Percentiles rank a stretch among this genome's conserved stretches.
These are phyloP conservation scores for Acer negundo DNA, from an alignment of 345 rosid genomes.

Conservation along the genomic window DNA sequence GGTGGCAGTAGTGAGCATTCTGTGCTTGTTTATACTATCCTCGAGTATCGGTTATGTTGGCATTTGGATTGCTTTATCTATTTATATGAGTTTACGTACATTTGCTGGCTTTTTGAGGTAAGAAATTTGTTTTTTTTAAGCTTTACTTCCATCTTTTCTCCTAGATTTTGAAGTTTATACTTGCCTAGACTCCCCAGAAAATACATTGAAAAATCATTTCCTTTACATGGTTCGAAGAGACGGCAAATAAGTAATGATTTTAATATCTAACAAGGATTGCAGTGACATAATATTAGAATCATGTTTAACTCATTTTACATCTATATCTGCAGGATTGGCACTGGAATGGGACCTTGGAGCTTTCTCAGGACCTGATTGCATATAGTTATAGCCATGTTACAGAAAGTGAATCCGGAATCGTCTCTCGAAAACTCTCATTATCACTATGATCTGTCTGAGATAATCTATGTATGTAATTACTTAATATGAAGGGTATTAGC, in stretches of 20 bases:
- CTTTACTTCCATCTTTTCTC: not conserved
- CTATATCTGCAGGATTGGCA: constrained; percentile 36
- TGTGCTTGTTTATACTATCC: constrained; percentile 30
- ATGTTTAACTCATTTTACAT: not conserved
- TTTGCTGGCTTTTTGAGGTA: constrained; percentile 47
- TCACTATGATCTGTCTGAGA: too few relatives aligned
- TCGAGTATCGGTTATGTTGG: constrained; percentile 41
- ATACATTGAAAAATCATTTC: not conserved
- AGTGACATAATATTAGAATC: not conserved
- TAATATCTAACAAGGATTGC: not conserved
- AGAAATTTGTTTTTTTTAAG: not conserved
- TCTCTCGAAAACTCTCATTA: too few relatives aligned
- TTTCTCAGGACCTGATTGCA: constrained; percentile 31
- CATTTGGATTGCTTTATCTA: constrained; percentile 40
- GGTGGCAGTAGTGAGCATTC: constrained; percentile 39
- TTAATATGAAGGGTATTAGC: too few relatives aligned
- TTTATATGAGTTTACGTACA: constrained; percentile 42
- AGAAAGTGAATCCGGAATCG: too few relatives aligned
- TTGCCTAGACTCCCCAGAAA: not conserved
- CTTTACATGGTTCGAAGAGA: constrained; percentile 1
- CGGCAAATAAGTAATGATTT: not conserved
- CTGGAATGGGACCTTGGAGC: constrained; percentile 47
- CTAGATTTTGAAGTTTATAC: not conserved
- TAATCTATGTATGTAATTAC: too few relatives aligned
- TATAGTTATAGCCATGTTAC: too few relatives aligned